Percentiles rank a stretch among this genome's conserved stretches.
Evolutionary conservation across 176 grass and related monocot species (phyloP).

Genomic region (Ananas comosus): DNA sequence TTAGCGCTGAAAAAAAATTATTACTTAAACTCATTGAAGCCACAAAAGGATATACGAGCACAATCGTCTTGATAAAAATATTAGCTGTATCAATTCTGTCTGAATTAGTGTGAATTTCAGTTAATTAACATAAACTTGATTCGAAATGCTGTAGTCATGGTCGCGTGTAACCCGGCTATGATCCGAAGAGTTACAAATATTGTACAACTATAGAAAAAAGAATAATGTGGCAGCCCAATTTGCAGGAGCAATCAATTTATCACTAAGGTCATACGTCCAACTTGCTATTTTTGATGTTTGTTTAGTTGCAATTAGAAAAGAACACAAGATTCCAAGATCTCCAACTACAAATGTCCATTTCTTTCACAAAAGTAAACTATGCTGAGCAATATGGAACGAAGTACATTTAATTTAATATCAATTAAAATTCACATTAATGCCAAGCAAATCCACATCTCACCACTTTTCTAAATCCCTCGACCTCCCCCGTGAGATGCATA

Average conservation of each 20-base stretch:
- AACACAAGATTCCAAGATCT: constrained; percentile 9
- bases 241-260: background rate
- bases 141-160: background rate
- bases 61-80: too few species aligned
- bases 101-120: background rate
- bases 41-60: too few species aligned
- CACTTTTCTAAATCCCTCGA: too few species aligned
- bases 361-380: constrained; percentile 10
- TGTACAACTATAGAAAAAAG: constrained; percentile 8
- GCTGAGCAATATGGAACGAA: background rate
- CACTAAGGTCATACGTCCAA: background rate
- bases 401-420: background rate
- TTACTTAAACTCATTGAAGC: too few species aligned
- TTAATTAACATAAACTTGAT: background rate
- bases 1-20: too few species aligned
- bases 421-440: constrained; percentile 1
- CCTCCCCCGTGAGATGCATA: too few species aligned
- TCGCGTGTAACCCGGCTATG: background rate
- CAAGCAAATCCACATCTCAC: background rate
- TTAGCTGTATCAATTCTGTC: background rate
- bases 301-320: background rate
- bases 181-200: constrained; percentile 2
- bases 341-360: background rate
- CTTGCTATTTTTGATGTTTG: background rate
- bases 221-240: background rate